Percentiles rank a stretch among this genome's conserved stretches.
Conservation (phyloP, 1,284 basidiomycete genomes). For the Schizopora paradoxa region DNA sequence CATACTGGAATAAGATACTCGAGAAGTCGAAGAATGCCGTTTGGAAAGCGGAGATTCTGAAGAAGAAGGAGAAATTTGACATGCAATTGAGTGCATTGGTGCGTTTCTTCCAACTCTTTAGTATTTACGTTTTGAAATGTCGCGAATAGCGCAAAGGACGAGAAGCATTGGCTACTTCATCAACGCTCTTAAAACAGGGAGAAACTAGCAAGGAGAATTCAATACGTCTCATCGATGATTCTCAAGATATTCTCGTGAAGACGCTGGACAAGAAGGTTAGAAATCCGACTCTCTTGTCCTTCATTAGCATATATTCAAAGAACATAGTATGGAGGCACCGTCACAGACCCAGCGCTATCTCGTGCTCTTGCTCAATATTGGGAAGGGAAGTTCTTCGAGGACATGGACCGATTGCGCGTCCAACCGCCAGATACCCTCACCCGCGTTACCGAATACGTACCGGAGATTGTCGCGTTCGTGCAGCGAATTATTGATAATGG, state of each 20-base stretch:
- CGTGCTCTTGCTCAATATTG: conserved; percentile 83
- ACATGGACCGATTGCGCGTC: conserved; percentile 87
- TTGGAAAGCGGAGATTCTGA: conserved; percentile 68
- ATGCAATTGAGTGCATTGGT: conserved; percentile 80
- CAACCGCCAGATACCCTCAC: conserved; percentile 89
- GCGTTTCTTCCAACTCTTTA: conserved; percentile 31
- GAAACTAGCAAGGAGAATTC: conserved; percentile 43
- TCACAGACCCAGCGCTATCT: conserved; percentile 86
- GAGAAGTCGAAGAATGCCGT: conserved; percentile 45
- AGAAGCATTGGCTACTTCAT: too few species aligned
- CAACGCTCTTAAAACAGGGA: conserved; percentile 36
- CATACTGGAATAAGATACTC: conserved; percentile 51
- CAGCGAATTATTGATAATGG: conserved; percentile 85
- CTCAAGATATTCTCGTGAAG: conserved; percentile 70
- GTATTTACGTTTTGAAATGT: conserved; percentile 4
- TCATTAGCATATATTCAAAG: conserved; percentile 21
- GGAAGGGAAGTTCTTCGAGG: conserved; percentile 88
- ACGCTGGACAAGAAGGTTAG: conserved; percentile 73
- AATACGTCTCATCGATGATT: conserved; percentile 61
- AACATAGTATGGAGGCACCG: conserved; percentile 66
- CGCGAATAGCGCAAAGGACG: too few species aligned
- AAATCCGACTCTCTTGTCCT: conserved; percentile 15
- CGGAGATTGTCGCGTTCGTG: conserved; percentile 90
- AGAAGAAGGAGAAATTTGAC: conserved; percentile 85
- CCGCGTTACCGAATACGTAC: conserved; percentile 95